phyloP scores from a whole-genome alignment of 2,329 filamentous ascomycete genomes.

The Arthrobotrys sphaeroides region DNA sequence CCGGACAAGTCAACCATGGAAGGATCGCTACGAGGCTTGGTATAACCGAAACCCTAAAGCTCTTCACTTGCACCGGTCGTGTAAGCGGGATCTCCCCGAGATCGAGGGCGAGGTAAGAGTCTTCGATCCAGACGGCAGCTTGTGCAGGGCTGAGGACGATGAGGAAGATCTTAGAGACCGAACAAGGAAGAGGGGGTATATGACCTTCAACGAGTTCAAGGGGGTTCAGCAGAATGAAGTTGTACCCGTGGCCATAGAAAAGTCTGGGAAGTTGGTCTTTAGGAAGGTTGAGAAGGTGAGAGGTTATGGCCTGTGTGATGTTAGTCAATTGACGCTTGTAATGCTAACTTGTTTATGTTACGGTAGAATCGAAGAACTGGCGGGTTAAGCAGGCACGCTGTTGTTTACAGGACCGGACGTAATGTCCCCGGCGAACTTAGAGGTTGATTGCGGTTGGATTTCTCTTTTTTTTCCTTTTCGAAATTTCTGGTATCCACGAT shows the following conservation, averaged over 20 bases:
- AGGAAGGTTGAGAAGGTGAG: constrained; percentile 33
- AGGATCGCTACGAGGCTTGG: constrained; percentile 12
- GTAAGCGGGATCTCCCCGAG: not conserved
- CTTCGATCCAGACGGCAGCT: not conserved
- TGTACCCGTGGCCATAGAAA: constrained; percentile 2
- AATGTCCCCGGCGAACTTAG: constrained; percentile 41
- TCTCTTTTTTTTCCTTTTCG: not conserved
- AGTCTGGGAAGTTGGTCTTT: constrained; percentile 19
- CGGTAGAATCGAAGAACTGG: constrained; percentile 29
- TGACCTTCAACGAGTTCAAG: constrained; percentile 33
- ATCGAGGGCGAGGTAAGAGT: constrained; percentile 6
- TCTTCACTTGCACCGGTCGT: not conserved
- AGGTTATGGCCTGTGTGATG: not conserved
- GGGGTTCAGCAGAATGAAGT: constrained; percentile 21
- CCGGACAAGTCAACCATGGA: not conserved
- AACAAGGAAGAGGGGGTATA: constrained; percentile 11
- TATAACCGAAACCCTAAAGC: constrained; percentile 6
- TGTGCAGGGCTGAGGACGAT: constrained; percentile 8
- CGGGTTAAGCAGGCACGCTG: constrained; percentile 23
- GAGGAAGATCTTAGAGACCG: not conserved
- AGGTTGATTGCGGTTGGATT: not conserved
- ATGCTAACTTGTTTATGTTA: constrained; percentile 7
- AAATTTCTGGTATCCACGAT: no score
- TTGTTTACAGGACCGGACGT: constrained; percentile 19
- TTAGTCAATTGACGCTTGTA: not conserved